Base-by-base conservation (phyloP, 331 rosid genomes). In the Pyrus hybrid region DNA sequence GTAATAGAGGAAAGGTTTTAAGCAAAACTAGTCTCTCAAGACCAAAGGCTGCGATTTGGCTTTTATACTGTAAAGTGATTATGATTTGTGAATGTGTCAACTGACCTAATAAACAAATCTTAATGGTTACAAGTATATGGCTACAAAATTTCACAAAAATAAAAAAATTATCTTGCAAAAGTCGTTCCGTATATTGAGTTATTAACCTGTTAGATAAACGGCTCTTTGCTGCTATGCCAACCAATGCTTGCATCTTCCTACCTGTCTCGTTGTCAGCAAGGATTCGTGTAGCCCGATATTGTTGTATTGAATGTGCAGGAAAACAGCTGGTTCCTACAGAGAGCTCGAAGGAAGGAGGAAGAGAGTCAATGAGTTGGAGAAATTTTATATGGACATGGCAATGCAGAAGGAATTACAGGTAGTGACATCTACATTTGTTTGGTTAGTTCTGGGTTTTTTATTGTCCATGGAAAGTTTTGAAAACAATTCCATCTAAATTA, bases 381-480 rank as follows among this genome's bases (percentile, higher is more conserved):
- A 85, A 77, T 73, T 93, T 35, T 89, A 80, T 84, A 76, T 51
- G 82, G 97, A 91, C 49, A 93, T 93, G 98, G 69, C 84, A 67
- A 66, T 93, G 87, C 77, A 85, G 76, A 84, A 91, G 82, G 98
- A 93, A 83, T 72, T 91, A 68, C 83, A 85, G 96, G 97, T 93
- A 84, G 65, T 47, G 56, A 74, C 70, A 67, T 75, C 74, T 80
- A 63, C 16, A 72, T 21, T 79, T 30, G 37, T 63, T 22, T 20
- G 13, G n/a, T 56, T 9, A 61, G 37, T 64, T 68, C 23, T 64
- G n/a, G 20, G 4, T 47, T 1, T 70, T 63, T 18, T 18, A 21
- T 79, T 68, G 73, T 61, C 4, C 32, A 23, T 14, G 23, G 73
- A 71, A 23, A 67, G 23, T 77, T 45, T 79, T 76, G 8, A 73